These are phyloP conservation scores for Pyrenochaeta sp. DNA, from an alignment of 2,329 filamentous ascomycete species.

Conservation along the genomic window DNA sequence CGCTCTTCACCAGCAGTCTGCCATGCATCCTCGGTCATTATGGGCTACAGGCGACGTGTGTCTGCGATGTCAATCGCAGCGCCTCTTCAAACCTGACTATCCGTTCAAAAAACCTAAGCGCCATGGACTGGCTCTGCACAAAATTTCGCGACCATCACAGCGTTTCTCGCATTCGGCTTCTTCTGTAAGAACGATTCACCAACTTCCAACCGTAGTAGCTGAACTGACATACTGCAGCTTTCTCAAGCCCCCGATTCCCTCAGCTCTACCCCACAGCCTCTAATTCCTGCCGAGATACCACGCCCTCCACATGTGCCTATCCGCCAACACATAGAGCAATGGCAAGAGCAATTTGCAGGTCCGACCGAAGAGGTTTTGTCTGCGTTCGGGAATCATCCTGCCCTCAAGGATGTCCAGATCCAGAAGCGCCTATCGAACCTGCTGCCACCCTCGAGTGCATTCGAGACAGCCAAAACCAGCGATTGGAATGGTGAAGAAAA, in stretches of 20 bases:
- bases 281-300: slow-evolving; percentile 21
- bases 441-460: slow-evolving; percentile 29
- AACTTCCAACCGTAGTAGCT: background rate
- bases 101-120: slow-evolving; percentile 5
- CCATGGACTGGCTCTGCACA: slow-evolving; percentile 12
- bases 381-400: slow-evolving; percentile 41
- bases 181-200: slow-evolving; percentile 18
- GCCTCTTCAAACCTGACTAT: slow-evolving; percentile 13
- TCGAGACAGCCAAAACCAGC: slow-evolving; percentile 26
- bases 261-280: slow-evolving; percentile 5
- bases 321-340: slow-evolving; percentile 44
- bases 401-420: slow-evolving; percentile 26
- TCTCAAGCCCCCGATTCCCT: slow-evolving; percentile 14
- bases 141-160: slow-evolving; percentile 13
- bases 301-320: slow-evolving; percentile 26
- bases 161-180: slow-evolving; percentile 32
- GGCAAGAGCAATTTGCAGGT: slow-evolving; percentile 53
- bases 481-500: slow-evolving; percentile 27
- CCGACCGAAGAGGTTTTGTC: slow-evolving; percentile 37
- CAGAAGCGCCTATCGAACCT: slow-evolving; percentile 34
- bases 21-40: slow-evolving; percentile 26
- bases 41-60: slow-evolving; percentile 25
- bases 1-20: slow-evolving; percentile 7
- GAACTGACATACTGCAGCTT: slow-evolving; percentile 26
- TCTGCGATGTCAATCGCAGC: slow-evolving; percentile 36